phyloP scores from a whole-genome alignment of 2,329 filamentous ascomycete species.

The Monosporascus ibericus region DNA sequence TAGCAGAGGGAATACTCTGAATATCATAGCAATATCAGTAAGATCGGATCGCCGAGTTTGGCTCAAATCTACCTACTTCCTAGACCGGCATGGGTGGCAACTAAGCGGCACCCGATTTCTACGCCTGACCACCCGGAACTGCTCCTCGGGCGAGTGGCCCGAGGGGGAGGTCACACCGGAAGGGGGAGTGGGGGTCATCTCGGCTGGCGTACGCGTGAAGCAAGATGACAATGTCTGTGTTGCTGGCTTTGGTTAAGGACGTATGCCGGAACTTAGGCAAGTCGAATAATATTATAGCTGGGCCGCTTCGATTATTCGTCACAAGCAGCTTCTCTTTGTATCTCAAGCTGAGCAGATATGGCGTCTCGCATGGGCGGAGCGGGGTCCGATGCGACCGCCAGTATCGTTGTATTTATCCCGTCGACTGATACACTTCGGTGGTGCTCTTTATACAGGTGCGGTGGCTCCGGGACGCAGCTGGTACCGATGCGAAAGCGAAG shows the following conservation, averaged over 20 bases:
- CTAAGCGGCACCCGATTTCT: conserved; percentile 88
- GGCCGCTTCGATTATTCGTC: too few species aligned
- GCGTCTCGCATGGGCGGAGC: too few species aligned
- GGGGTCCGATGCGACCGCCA: too few species aligned
- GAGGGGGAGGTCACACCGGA: conserved; percentile 73
- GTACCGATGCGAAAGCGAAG: too few species aligned
- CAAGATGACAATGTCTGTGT: conserved; percentile 3
- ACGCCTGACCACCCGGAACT: conserved; percentile 84
- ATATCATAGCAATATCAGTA: conserved; percentile 12
- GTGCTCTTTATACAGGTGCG: too few species aligned
- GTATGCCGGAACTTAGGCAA: conserved; percentile 17
- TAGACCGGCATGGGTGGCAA: conserved; percentile 82
- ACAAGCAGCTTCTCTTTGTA: too few species aligned
- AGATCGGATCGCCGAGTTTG: conserved; percentile 6
- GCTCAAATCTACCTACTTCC: conserved; percentile 59
- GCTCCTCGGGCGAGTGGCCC: conserved; percentile 73
- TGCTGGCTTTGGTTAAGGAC: conserved; percentile 11
- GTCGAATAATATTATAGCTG: conserved; percentile 13
- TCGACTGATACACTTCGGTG: too few species aligned
- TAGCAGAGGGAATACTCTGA: conserved; percentile 21
- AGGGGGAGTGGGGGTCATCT: conserved; percentile 70
- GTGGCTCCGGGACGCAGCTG: too few species aligned
- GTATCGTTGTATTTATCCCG: too few species aligned
- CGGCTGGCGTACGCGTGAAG: conserved; percentile 14
- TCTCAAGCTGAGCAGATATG: too few species aligned